A percentile compares a stretch with the other conserved stretches of the same genome.
Evolutionary conservation across 78 protist species (phyloP).

Genomic region (Neovahlkampfia damariscottae): DNA sequence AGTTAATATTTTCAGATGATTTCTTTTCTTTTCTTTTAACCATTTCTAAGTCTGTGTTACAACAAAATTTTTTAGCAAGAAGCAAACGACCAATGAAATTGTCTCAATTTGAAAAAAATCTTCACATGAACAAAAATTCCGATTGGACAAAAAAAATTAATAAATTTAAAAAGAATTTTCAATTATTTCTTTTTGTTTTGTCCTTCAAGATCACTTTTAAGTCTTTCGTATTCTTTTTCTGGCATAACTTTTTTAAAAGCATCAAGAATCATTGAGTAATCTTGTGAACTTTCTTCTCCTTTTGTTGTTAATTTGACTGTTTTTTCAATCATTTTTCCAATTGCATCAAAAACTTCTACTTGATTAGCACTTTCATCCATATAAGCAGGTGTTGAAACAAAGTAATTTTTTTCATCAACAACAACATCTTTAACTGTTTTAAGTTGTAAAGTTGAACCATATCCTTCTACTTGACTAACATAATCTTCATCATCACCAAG

Average conservation of each 20-base stretch:
- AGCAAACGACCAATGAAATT: too few species aligned
- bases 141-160: too few species aligned
- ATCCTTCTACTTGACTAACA: not conserved
- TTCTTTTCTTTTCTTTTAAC: constrained; percentile 48
- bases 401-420: not conserved
- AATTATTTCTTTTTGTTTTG: not conserved
- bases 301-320: not conserved
- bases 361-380: not conserved
- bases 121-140: too few species aligned
- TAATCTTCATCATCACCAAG: constrained; percentile 1
- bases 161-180: not conserved
- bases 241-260: too few species aligned
- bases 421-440: not conserved
- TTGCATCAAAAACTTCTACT: not conserved
- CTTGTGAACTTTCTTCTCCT: not conserved
- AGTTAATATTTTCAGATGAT: constrained; percentile 78
- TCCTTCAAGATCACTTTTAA: not conserved
- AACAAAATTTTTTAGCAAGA: not conserved
- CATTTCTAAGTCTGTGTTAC: constrained; percentile 11
- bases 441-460: not conserved
- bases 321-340: not conserved
- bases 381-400: constrained; percentile 12
- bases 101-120: too few species aligned
- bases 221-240: too few species aligned
- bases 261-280: not conserved